Conservation (phyloP, 495 filamentous ascomycete species). For the Entonaema liquescens region DNA sequence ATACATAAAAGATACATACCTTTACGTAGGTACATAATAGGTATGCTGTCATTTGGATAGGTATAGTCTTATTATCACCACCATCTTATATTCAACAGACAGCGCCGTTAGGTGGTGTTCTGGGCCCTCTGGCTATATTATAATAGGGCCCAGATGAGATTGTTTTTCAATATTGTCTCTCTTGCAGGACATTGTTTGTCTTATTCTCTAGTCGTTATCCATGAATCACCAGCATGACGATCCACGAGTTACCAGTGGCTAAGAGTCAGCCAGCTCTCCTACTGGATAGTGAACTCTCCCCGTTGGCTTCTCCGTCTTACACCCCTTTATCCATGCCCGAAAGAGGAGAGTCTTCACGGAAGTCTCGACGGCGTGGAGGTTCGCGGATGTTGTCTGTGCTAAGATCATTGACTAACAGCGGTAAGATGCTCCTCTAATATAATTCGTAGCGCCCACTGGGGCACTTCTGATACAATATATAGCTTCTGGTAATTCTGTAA, state of each 20-base stretch:
- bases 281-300: constrained; percentile 36
- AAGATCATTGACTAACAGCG: constrained; percentile 56
- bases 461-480: constrained; percentile 9
- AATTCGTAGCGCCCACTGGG: background rate
- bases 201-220: constrained; percentile 14
- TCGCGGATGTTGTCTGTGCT: constrained; percentile 55
- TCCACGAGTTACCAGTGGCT: constrained; percentile 17
- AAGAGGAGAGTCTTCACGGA: constrained; percentile 45
- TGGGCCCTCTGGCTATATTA: constrained; percentile 25
- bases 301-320: constrained; percentile 37
- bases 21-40: no score
- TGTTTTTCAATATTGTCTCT: constrained; percentile 12
- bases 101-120: constrained; percentile 29
- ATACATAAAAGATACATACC: no score
- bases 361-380: constrained; percentile 52
- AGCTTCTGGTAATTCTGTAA: constrained; percentile 32
- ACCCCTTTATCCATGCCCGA: constrained; percentile 41
- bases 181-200: constrained; percentile 16
- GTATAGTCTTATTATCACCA: constrained; percentile 8
- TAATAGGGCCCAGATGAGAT: constrained; percentile 20
- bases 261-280: constrained; percentile 29
- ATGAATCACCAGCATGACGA: constrained; percentile 29
- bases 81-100: constrained; percentile 24
- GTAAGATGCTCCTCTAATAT: constrained; percentile 40
- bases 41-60: background rate